Evolutionary conservation across 345 rosid genomes (phyloP), one percentile per base, ranked within the genome.

Genomic region (Hirschfeldia incana): DNA sequence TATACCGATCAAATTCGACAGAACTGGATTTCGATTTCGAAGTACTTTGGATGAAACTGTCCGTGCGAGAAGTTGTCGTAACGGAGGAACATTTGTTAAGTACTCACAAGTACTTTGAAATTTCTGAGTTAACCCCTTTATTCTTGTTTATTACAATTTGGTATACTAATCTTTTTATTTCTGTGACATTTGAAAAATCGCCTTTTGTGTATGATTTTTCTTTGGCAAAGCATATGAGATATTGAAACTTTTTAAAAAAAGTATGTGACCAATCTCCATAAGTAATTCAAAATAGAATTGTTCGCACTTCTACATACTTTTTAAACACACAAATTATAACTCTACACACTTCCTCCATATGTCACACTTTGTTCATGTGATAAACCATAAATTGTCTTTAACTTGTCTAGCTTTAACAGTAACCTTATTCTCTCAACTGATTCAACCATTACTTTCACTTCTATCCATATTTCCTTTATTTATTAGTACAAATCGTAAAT

Each of bases 21-120:
- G 26, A 51, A 46, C 59, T 71, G 26, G 55, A 70, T 77, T 62
- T 62, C 75, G 37, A 61, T 30, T 76, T 61, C 37, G 37, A 27
- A 8, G 59, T 27, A 46, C 53, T 46, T 46, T 13, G 53, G 53
- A 46, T 9, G 16, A 46, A 46, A 13, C 53, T 46, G 53, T 46
- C 53, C 53, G 53, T 46, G 6, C 53, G 12, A 13, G 53, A 11
- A 46, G 53, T 12, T 42, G 49, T 42, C 53, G 1, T 9, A 46
- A 46, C 53, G 12, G 53, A 46, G 53, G 4, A 46, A 46, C 53
- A 46, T 12, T 46, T 46, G 53, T 46, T 46, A 46, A 46, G 53
- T 46, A 46, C 16, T 21, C 17, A 51, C 57, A 51, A 51, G 8
- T 51, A 5, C n/a, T 51, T 4, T 51, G 17, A 51, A 36, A 51